Conservation (phyloP, 257 asterid genomes). For the Ocimum tenuiflorum region DNA sequence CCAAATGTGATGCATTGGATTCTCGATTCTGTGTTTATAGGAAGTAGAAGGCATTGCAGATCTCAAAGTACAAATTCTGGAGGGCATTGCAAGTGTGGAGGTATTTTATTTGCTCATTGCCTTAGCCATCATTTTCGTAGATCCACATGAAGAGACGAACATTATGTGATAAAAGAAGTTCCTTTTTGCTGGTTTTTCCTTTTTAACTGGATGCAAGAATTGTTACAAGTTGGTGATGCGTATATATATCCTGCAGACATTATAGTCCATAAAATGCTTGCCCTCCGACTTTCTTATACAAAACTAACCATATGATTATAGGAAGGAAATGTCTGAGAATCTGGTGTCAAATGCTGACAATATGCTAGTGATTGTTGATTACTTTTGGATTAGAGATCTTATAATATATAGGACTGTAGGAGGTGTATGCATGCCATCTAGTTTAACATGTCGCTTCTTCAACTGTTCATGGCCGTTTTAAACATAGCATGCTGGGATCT, state of each 20-base stretch:
- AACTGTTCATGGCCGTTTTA: neutral
- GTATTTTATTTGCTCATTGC: constrained; percentile 28
- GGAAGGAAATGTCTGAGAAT: neutral
- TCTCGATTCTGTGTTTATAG: constrained; percentile 25
- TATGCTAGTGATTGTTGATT: neutral
- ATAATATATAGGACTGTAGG: neutral
- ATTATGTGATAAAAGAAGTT: neutral
- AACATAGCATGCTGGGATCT: neutral
- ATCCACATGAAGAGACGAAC: constrained; percentile 8
- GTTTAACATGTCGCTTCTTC: neutral
- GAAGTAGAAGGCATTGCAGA: constrained; percentile 60
- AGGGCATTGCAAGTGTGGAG: constrained; percentile 86
- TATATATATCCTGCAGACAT: neutral
- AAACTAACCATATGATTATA: neutral
- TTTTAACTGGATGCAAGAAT: neutral
- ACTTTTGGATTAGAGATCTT: neutral
- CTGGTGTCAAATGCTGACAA: neutral
- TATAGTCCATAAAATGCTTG: neutral
- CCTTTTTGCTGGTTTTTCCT: neutral
- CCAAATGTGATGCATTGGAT: neutral
- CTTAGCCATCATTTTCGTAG: neutral
- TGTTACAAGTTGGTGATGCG: neutral
- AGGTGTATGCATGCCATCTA: neutral
- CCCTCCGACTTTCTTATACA: neutral
- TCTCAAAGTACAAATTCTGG: constrained; percentile 58